Base-by-base conservation (phyloP, 495 filamentous ascomycete species). In the Aspergillus steynii region DNA sequence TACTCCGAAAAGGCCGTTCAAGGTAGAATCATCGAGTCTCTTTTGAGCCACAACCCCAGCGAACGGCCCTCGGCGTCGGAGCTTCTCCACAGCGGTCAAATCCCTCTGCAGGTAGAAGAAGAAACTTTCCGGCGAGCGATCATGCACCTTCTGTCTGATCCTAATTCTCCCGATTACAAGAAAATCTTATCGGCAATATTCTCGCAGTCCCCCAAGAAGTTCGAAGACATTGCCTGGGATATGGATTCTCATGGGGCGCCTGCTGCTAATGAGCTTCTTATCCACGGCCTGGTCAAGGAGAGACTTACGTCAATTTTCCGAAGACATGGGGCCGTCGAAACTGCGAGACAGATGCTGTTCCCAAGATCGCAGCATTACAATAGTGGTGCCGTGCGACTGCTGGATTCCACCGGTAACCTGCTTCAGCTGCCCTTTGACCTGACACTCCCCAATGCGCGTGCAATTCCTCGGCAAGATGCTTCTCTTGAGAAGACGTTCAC, bases 371-470 rank as follows among this genome's bases (percentile, higher is more conserved):
- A 83, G 3, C 86, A 91, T 70, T 97, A 98, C 68, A 84, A 83
- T 48, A 82, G 81, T 12, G 85, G 84, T 63, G 85, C 85, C 50
- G 89, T 94, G 27, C 87, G 90, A 59, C 71, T 98, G 20, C 80
- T 99, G 9, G 91, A 96, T 71, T 80, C 85, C 1, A 90, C 86
- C 62, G 96, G 95, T 9, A 94, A 88, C 27, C 78, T 96, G 3
- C 79, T 98, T 9, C 95, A 98, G 68, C 71, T 98, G 47, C 96
- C 96, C 1, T 97, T 89, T 65, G 95, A 99, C 68, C 75, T 98
- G 14, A 96, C 93, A 29, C 80, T 98, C 47, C 93, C 94, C 10
- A 87, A 97, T 71, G 96, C 95, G 27, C 84, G 95, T 55, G 82
- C 86, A 26, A 81, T 99, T n/a, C 91, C 93, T 7, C 85, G 88